These are phyloP conservation scores for Acacia crassicarpa DNA, from an alignment of 306 rosid species.

Conservation along the genomic window DNA sequence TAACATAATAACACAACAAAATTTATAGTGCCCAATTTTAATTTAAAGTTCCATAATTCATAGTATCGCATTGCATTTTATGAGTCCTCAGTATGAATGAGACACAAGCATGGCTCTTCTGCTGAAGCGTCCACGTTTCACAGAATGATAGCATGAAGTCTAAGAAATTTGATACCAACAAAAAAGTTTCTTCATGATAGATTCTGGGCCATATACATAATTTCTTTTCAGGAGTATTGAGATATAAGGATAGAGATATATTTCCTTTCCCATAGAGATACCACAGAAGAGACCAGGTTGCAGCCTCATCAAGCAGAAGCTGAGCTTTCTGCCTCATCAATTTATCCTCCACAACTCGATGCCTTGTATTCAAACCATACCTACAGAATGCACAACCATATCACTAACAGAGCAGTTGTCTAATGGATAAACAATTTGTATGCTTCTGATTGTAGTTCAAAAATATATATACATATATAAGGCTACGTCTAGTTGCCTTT, in stretches of 20 bases:
- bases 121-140: not conserved
- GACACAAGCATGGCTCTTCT: not conserved
- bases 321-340: slow-evolving; percentile 97
- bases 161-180: not conserved
- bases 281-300: slow-evolving; percentile 99
- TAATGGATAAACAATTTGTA: slow-evolving; percentile 19
- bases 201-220: slow-evolving; percentile 18
- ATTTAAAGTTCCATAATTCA: not conserved
- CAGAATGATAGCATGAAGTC: not conserved
- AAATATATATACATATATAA: not conserved
- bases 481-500: slow-evolving; percentile 3
- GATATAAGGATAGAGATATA: slow-evolving; percentile 39
- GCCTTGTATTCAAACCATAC: slow-evolving; percentile 66
- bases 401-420: slow-evolving; percentile 19
- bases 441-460: not conserved
- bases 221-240: slow-evolving; percentile 22
- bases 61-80: not conserved
- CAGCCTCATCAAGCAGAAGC: slow-evolving; percentile 90
- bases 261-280: slow-evolving; percentile 91
- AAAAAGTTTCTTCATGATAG: slow-evolving; percentile 11
- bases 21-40: not conserved
- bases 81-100: not conserved
- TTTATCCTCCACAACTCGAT: slow-evolving; percentile 86
- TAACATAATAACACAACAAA: not conserved
- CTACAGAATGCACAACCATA: slow-evolving; percentile 39